Evolutionary conservation across 371 early-diverging fungal species (phyloP), one percentile per base, ranked within the genome.

Genomic region (Saksenaea vasiformis): DNA sequence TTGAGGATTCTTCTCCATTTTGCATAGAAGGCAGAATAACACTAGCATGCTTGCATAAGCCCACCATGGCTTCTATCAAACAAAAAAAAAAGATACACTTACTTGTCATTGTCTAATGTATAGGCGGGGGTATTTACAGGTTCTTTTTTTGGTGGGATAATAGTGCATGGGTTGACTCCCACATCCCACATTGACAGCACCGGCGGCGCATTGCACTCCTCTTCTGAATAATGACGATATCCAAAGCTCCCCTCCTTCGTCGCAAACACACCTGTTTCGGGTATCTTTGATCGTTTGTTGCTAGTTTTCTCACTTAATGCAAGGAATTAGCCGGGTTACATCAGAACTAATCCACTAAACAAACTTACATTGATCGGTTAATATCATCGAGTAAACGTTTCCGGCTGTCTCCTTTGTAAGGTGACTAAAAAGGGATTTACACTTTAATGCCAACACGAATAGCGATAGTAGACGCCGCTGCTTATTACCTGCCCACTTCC

Each of bases 171-270:
- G 54, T 68, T 68, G 11, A 72, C 61, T 14, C 72, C 72, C 19
- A 72, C 63, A 54, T 72, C 72, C 72, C 72, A 72, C 24, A 72
- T 51, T 3, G 72, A 72, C 3, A 53, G 44, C 36, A 63, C 63
- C 3, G 72, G 72, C 5, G 72, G 72, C 3, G 47, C 64, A 27
- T 68, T 68, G n/a, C 27, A 54, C 37, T 70, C 70, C 47, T 66
- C 56, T 9, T 43, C 55, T 19, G 61, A 39, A 57, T 55, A 56
- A 55, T 54, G 62, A n/a, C 70, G 56, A 35, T 66, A 60, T 0
- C 64, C 66, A 61, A 66, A 70, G 17, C 56, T 56, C 28, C 56
- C 63, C 17, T 54, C 59, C 15, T 38, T 62, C 1, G 51, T 28
- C 19, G 56, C 66, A 54, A 70, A 70, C 7, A 70, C 26, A 11